A percentile compares a stretch with the other conserved stretches of the same genome.
These are phyloP conservation scores for Porcisia hertigi DNA, from an alignment of 208 protist species.

Conservation along the genomic window DNA sequence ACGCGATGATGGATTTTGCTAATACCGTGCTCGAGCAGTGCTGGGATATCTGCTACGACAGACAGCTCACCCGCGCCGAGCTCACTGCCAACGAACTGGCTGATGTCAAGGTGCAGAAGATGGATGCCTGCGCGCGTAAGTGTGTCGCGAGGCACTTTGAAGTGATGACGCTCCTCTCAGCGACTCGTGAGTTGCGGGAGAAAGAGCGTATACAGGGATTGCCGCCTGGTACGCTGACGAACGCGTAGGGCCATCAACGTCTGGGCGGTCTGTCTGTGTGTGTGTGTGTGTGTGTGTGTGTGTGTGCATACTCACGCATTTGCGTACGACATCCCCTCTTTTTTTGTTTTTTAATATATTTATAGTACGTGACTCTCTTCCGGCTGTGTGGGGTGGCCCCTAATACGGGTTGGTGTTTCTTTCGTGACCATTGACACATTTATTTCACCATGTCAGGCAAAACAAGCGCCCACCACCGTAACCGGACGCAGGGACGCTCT, in stretches of 20 bases:
- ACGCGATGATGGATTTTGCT: slow-evolving; percentile 69
- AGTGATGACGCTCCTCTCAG: slow-evolving; percentile 79
- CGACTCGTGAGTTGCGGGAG: slow-evolving; percentile 50
- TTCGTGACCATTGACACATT: no score
- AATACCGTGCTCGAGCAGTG: slow-evolving; percentile 74
- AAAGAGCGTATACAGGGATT: slow-evolving; percentile 37
- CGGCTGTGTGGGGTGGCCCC: no score
- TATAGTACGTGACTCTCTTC: no score
- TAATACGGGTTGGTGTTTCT: no score
- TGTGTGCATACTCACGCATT: no score
- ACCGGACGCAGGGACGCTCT: no score
- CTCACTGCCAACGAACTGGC: slow-evolving; percentile 45
- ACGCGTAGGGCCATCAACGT: not conserved
- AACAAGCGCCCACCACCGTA: no score
- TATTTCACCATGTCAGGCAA: no score
- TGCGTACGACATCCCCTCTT: no score
- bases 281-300: not conserved
- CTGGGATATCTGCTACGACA: slow-evolving; percentile 89
- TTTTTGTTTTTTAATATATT: no score
- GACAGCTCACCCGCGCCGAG: slow-evolving; percentile 65
- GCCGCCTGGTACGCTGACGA: slow-evolving; percentile 26
- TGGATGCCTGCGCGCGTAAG: slow-evolving; percentile 88
- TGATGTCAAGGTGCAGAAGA: slow-evolving; percentile 63
- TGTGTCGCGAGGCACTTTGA: slow-evolving; percentile 88
- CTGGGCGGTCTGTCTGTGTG: not conserved